These are phyloP conservation scores for Geotrichum klebahnii DNA, from an alignment of 1,139 yeast genomes.

Conservation along the genomic window DNA sequence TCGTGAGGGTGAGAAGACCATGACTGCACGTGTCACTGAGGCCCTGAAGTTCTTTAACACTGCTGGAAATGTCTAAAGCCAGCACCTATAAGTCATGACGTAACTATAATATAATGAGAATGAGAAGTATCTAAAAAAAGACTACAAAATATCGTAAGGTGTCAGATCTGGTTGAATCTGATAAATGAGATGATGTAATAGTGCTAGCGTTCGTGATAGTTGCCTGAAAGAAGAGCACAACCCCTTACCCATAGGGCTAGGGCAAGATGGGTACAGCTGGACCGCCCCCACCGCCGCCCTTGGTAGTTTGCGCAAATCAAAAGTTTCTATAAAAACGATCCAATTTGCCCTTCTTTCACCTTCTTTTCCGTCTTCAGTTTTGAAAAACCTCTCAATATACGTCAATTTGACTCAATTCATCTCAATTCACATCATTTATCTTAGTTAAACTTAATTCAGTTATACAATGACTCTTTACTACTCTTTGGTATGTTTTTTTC, in stretches of 20 bases:
- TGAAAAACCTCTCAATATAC: neutral
- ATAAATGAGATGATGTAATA: neutral
- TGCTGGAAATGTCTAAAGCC: slow-evolving; percentile 29
- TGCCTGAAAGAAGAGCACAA: neutral
- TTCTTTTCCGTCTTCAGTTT: neutral
- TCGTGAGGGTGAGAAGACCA: slow-evolving; percentile 99
- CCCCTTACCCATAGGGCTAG: neutral
- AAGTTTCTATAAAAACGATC: neutral
- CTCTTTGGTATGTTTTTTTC: slow-evolving; percentile 46
- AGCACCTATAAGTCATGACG: too few relatives aligned
- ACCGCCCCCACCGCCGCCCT: neutral
- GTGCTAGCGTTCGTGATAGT: neutral
- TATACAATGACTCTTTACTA: slow-evolving; percentile 66
- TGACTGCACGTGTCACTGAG: slow-evolving; percentile 76
- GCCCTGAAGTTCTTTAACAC: slow-evolving; percentile 78
- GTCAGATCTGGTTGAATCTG: neutral
- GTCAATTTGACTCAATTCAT: too few relatives aligned
- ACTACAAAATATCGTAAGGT: too few relatives aligned
- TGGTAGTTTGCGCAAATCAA: neutral
- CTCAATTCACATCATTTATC: too few relatives aligned
- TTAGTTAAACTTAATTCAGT: neutral
- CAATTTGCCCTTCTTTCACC: neutral
- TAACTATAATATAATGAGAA: neutral
- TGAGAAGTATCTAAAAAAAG: neutral
- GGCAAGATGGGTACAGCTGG: neutral